Evolutionary conservation across 768 basidiomycete genomes (phyloP).

Genomic region (Calocera viscosa): DNA sequence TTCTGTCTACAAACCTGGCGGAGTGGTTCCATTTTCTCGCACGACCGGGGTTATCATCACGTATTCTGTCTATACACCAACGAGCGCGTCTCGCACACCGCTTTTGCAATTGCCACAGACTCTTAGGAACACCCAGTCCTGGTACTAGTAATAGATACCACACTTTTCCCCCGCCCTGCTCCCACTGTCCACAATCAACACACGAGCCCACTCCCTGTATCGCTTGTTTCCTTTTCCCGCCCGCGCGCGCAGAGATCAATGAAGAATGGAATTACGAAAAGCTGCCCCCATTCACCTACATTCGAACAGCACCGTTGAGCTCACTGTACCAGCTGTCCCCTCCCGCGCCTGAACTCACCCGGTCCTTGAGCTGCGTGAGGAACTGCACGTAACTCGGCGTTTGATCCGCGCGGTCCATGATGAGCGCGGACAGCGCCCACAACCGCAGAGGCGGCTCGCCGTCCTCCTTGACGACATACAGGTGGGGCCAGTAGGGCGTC

Average conservation of each 20-base stretch:
- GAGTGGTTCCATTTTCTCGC: no score
- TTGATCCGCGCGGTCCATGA: conserved; percentile 92
- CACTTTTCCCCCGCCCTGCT: not conserved
- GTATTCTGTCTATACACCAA: no score
- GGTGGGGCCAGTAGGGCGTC: conserved; percentile 82
- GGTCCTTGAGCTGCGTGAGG: conserved; percentile 78
- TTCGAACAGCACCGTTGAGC: not conserved
- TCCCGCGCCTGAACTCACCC: conserved; percentile 36
- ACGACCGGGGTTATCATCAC: no score
- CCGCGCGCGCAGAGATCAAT: not conserved
- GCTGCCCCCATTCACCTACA: conserved; percentile 1
- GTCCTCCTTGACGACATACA: conserved; percentile 96
- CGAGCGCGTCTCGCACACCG: no score
- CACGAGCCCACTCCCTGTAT: not conserved
- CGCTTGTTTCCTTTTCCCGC: not conserved
- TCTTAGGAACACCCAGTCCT: no score
- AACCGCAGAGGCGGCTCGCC: conserved; percentile 87
- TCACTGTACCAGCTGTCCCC: not conserved
- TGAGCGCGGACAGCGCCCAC: conserved; percentile 88
- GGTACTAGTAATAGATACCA: not conserved
- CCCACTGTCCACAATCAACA: not conserved
- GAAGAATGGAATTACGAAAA: not conserved
- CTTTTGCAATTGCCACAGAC: no score
- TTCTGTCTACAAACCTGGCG: no score
- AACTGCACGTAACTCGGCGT: conserved; percentile 95